These are phyloP conservation scores for Backusella sp. DNA, from an alignment of 192 early-diverging fungal species.

Conservation along the genomic window DNA sequence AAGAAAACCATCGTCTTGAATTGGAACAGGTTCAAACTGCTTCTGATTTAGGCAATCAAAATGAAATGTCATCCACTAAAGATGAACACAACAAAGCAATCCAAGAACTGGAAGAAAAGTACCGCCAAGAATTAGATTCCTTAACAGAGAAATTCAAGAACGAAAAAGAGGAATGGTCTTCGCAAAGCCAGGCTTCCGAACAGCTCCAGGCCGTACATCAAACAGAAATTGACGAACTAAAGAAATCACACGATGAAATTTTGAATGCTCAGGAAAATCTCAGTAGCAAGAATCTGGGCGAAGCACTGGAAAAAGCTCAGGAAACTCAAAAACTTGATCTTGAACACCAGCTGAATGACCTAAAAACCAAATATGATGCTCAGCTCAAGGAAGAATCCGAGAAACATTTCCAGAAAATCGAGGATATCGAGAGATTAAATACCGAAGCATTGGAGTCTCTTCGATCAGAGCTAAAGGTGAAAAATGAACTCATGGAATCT, in stretches of 20 bases:
- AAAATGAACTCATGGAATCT: neutral
- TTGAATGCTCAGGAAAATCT: neutral
- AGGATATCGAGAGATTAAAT: neutral
- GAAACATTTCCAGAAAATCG: neutral
- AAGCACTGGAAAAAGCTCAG: neutral
- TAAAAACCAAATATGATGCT: neutral
- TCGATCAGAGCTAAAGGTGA: neutral
- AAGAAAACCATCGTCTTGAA: neutral
- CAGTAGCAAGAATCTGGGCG: neutral
- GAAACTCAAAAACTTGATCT: neutral
- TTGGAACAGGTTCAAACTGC: neutral
- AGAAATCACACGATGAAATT: neutral
- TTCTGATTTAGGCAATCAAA: neutral
- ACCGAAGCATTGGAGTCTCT: neutral
- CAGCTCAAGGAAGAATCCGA: neutral
- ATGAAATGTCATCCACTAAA: neutral
- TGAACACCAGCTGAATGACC: neutral
- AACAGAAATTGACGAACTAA: neutral
- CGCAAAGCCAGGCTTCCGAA: neutral
- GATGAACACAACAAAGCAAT: neutral
- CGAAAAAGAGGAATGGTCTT: neutral
- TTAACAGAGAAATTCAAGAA: neutral
- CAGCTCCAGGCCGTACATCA: neutral
- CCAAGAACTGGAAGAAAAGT: neutral
- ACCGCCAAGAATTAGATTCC: neutral